phyloP scores from a whole-genome alignment of 305 asterid genomes.

The Fraxinus latifolia region DNA sequence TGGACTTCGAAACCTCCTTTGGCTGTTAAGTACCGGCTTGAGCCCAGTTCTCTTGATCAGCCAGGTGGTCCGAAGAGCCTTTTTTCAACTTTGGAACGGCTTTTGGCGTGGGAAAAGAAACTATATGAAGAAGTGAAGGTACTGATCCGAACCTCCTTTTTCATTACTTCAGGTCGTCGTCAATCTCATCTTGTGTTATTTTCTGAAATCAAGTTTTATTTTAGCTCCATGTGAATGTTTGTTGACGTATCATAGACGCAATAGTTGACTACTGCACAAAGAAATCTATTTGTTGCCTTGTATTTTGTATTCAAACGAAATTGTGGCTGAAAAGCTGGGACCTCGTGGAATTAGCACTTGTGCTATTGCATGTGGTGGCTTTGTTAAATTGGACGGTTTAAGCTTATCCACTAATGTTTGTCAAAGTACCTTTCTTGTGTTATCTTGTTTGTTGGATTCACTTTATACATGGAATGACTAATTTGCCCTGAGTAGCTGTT shows the following conservation, averaged over 20 bases:
- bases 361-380: constrained; percentile 33
- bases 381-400: constrained; percentile 27
- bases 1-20: constrained; percentile 92
- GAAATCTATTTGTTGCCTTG: constrained; percentile 18
- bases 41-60: constrained; percentile 57
- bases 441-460: constrained; percentile 29
- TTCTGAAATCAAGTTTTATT: background rate
- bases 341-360: constrained; percentile 19
- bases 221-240: constrained; percentile 10
- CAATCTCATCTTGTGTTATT: constrained; percentile 5
- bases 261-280: constrained; percentile 30
- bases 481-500: constrained; percentile 29
- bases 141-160: constrained; percentile 24
- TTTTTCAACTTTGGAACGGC: constrained; percentile 83
- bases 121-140: constrained; percentile 97
- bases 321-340: constrained; percentile 23
- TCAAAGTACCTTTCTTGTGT: constrained; percentile 25
- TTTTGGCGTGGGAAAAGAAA: constrained; percentile 95
- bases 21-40: constrained; percentile 75
- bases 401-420: constrained; percentile 32
- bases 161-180: background rate
- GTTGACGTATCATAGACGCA: constrained; percentile 29
- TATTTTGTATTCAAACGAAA: constrained; percentile 23
- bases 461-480: constrained; percentile 29
- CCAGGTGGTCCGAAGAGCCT: constrained; percentile 69